These are phyloP conservation scores for Reutealis trisperma DNA, from an alignment of 345 rosid genomes.

Conservation along the genomic window DNA sequence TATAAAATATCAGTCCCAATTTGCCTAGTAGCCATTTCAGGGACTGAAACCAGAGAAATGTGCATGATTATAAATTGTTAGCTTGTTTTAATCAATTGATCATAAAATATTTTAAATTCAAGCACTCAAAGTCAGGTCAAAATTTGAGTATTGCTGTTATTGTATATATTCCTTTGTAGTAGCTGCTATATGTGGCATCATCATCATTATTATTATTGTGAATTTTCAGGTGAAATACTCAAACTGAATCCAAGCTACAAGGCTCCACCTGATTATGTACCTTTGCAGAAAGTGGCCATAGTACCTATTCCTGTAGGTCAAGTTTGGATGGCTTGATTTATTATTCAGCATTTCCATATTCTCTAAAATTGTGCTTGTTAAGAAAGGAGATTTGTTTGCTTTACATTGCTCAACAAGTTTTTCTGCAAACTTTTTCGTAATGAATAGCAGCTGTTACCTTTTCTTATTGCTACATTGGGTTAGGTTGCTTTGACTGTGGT, in stretches of 20 bases:
- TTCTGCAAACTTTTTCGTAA: background rate
- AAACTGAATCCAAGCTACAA: slow-evolving; percentile 80
- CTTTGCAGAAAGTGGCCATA: slow-evolving; percentile 72
- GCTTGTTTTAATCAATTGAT: background rate
- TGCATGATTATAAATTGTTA: background rate
- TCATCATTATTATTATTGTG: slow-evolving; percentile 18
- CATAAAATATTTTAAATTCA: too few species aligned
- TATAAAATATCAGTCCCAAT: background rate
- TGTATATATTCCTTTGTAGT: background rate
- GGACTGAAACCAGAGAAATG: background rate
- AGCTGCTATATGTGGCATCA: slow-evolving; percentile 2
- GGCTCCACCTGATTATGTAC: slow-evolving; percentile 80
- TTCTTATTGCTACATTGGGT: background rate
- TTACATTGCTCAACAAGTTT: background rate
- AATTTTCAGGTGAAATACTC: slow-evolving; percentile 73
- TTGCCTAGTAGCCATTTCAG: background rate
- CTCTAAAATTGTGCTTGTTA: background rate
- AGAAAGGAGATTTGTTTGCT: background rate
- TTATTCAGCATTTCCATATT: background rate
- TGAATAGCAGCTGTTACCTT: background rate
- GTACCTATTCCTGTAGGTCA: slow-evolving; percentile 79
- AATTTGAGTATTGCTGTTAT: background rate
- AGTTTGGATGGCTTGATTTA: slow-evolving; percentile 9
- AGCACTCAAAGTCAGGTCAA: background rate
- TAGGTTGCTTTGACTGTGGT: background rate